Evolutionary conservation across 352 stramenopile species (phyloP).

Genomic region (Globisporangium echinulatum): DNA sequence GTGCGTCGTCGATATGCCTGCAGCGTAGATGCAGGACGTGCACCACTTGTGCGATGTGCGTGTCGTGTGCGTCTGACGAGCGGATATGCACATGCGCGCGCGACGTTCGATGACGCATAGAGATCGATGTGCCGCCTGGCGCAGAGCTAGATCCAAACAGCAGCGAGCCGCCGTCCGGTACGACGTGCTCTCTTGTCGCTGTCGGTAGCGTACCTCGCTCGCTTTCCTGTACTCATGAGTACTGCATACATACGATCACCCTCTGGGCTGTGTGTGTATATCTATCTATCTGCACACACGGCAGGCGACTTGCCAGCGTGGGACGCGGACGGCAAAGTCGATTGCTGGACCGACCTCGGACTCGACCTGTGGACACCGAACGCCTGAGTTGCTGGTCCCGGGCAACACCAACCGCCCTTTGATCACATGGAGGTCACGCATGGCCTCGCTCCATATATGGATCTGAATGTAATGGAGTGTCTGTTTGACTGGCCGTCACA

Average conservation of each 20-base stretch:
- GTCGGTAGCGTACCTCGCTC: no score
- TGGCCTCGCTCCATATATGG: no score
- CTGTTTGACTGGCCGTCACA: no score
- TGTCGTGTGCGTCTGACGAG: neutral
- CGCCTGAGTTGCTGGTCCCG: constrained; percentile 1
- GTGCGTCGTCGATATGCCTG: constrained; percentile 13
- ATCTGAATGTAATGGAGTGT: no score
- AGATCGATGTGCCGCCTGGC: constrained; percentile 61
- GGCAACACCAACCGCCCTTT: no score
- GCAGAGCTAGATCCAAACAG: constrained; percentile 51
- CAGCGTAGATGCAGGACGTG: no score
- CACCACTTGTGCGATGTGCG: neutral
- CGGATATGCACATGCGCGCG: neutral
- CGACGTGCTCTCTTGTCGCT: neutral
- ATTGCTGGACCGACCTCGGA: constrained; percentile 76
- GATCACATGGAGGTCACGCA: no score
- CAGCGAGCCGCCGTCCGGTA: constrained; percentile 42
- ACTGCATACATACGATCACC: no score
- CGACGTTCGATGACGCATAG: constrained; percentile 14
- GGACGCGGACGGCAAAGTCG: constrained; percentile 50
- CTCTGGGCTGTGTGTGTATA: neutral
- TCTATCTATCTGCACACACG: constrained; percentile 7
- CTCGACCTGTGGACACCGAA: constrained; percentile 59
- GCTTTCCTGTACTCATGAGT: no score
- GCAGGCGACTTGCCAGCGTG: constrained; percentile 45